These are phyloP conservation scores for Cornus florida DNA, from an alignment of 148 eudicot genomes.

Conservation along the genomic window DNA sequence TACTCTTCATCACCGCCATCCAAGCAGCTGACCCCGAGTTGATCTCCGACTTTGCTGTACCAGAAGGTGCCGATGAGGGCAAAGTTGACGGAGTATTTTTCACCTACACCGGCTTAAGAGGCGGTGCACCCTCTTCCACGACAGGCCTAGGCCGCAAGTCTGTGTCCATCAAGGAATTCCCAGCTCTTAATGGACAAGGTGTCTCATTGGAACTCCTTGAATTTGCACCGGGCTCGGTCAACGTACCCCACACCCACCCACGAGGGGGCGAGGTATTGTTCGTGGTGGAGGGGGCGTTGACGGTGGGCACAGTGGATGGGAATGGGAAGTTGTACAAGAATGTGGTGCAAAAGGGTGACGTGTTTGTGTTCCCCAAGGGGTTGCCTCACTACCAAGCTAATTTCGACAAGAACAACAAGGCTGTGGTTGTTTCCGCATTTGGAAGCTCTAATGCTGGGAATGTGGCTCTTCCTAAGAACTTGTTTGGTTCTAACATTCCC, in stretches of 20 bases:
- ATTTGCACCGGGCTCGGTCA: neutral
- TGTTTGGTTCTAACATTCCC: neutral
- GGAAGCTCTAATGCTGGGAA: neutral
- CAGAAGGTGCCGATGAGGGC: neutral
- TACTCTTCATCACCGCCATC: neutral
- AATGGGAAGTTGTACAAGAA: constrained; percentile 5
- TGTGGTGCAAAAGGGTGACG: constrained; percentile 3
- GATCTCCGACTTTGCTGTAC: neutral
- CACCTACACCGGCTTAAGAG: neutral
- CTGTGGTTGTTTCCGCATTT: neutral
- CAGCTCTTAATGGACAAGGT: neutral
- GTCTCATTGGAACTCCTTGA: neutral
- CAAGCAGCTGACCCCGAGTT: neutral
- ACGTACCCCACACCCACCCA: neutral
- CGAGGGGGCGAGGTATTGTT: neutral
- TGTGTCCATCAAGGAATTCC: neutral
- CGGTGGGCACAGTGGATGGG: neutral
- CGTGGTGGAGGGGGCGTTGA: neutral
- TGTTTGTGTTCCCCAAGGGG: constrained; percentile 5
- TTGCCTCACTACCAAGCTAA: constrained; percentile 3
- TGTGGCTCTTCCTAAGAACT: neutral
- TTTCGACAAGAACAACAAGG: neutral
- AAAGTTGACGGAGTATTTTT: constrained; percentile 2
- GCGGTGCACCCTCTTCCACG: neutral
- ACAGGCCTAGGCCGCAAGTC: neutral